Evolutionary conservation across 192 early-diverging fungal species (phyloP).

Genomic region (Coemansia sp.): DNA sequence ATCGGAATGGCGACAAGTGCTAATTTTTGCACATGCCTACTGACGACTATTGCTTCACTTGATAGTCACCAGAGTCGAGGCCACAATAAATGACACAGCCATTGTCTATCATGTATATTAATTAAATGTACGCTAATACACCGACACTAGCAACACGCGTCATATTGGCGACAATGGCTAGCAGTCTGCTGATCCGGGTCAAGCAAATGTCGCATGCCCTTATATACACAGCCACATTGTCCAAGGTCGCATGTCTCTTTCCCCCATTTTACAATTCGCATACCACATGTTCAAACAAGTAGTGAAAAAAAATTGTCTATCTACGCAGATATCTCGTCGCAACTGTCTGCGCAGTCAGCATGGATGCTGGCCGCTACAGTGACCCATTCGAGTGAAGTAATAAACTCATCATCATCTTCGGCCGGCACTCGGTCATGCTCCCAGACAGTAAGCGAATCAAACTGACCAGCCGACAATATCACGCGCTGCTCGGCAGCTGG

Average conservation of each 20-base stretch:
- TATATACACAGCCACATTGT: background rate
- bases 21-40: background rate
- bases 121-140: background rate
- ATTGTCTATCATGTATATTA: background rate
- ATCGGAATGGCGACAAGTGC: no score
- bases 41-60: background rate
- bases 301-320: background rate
- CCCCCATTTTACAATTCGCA: background rate
- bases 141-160: background rate
- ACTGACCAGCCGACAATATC: conserved; percentile 17
- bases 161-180: background rate
- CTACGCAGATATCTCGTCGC: background rate
- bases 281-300: background rate
- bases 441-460: conserved; percentile 34
- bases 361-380: conserved; percentile 39
- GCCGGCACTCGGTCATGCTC: conserved; percentile 44
- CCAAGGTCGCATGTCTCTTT: background rate
- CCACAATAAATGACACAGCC: background rate
- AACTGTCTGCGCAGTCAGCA: conserved; percentile 23
- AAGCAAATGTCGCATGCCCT: background rate
- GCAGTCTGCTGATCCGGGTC: background rate
- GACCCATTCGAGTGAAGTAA: conserved; percentile 37
- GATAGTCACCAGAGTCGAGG: background rate
- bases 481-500: conserved; percentile 22
- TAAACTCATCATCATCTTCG: conserved; percentile 40